A percentile compares a stretch with the other conserved stretches of the same genome.
Evolutionary conservation across 148 eudicot species (phyloP).

Genomic region (Spergularia marina): DNA sequence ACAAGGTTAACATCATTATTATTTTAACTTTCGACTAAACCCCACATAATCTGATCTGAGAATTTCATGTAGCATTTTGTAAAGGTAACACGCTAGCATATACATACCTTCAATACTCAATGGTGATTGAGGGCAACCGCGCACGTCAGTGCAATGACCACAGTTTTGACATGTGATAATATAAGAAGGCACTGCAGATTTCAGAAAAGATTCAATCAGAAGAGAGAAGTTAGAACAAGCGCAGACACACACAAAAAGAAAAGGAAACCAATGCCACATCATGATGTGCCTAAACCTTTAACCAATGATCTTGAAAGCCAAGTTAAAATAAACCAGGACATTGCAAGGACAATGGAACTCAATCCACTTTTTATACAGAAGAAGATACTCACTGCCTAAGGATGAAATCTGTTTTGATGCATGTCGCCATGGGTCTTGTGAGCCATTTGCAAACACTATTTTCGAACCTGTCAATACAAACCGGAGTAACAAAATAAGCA

Average conservation of each 20-base stretch:
- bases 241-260: background rate
- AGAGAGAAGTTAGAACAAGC: background rate
- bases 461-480: slow-evolving; percentile 61
- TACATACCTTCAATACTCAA: slow-evolving; percentile 75
- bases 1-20: too few species aligned
- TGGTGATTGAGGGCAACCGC: slow-evolving; percentile 96
- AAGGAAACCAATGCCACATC: background rate
- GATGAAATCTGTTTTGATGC: slow-evolving; percentile 94
- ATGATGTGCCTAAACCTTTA: background rate
- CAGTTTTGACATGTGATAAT: slow-evolving; percentile 76
- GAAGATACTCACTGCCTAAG: slow-evolving; percentile 53
- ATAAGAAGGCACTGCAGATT: slow-evolving; percentile 81
- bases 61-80: background rate
- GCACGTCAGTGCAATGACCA: slow-evolving; percentile 94
- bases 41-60: background rate
- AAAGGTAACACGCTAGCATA: background rate
- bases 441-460: slow-evolving; percentile 96
- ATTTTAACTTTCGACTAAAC: background rate
- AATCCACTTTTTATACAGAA: background rate
- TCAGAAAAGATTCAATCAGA: slow-evolving; percentile 27
- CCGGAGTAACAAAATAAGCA: background rate
- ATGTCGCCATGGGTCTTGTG: slow-evolving; percentile 99
- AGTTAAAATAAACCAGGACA: too few species aligned
- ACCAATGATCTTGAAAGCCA: too few species aligned
- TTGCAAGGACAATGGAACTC: too few species aligned